A percentile compares a stretch with the other conserved stretches of the same genome.
Conservation (phyloP, 2,329 filamentous ascomycete species). For the Monosporascus sp. region DNA sequence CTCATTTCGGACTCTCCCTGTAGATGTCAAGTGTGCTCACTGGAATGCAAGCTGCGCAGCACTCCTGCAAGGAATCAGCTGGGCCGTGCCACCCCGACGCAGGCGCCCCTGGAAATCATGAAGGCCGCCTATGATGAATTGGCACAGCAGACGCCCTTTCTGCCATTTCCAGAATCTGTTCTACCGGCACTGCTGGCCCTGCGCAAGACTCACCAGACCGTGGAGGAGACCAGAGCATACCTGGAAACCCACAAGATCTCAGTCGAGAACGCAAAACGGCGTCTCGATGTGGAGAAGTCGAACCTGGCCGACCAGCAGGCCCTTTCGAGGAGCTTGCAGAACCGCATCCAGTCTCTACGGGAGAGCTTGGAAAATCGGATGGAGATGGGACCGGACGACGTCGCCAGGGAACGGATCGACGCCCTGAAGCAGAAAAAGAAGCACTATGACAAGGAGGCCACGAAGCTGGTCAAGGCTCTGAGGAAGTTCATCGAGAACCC, state of each 20-base stretch:
- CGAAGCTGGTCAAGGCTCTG: conserved; percentile 57
- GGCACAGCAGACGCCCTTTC: conserved; percentile 55
- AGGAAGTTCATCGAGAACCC: conserved; percentile 66
- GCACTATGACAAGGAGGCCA: conserved; percentile 56
- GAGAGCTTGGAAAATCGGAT: conserved; percentile 52
- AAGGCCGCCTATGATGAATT: conserved; percentile 63
- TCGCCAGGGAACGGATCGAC: conserved; percentile 57
- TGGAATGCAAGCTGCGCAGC: conserved; percentile 13
- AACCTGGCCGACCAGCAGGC: conserved; percentile 51
- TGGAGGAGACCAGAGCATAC: conserved; percentile 59
- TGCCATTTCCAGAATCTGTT: conserved; percentile 63
- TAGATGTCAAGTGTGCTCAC: conserved; percentile 5
- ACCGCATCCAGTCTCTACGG: conserved; percentile 56
- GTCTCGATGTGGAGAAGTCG: conserved; percentile 46
- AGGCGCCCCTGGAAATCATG: conserved; percentile 43
- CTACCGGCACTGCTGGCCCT: conserved; percentile 69
- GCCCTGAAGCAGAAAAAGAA: conserved; percentile 56
- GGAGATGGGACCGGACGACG: conserved; percentile 55
- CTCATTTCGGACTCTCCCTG: neutral
- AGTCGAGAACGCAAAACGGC: conserved; percentile 38
- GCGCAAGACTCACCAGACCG: conserved; percentile 59
- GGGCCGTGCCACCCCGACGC: conserved; percentile 15
- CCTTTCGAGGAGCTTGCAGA: conserved; percentile 46
- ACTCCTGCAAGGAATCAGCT: conserved; percentile 7
- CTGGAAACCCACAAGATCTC: conserved; percentile 41